These are phyloP conservation scores for Suillus spraguei DNA, from an alignment of 768 basidiomycete genomes.

Conservation along the genomic window DNA sequence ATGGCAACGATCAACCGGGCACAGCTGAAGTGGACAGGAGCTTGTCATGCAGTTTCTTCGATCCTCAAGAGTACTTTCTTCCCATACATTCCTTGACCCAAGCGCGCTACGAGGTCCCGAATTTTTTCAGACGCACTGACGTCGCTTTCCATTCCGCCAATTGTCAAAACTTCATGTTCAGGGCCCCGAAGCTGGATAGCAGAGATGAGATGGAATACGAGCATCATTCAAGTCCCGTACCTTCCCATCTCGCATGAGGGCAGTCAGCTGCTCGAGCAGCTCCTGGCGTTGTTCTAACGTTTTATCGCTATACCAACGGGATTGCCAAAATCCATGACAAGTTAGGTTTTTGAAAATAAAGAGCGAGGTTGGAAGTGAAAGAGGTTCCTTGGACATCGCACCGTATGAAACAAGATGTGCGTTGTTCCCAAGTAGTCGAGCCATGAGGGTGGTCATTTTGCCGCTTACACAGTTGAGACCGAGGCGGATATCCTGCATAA, in stretches of 20 bases:
- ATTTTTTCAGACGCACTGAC: constrained; percentile 37
- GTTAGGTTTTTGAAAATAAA: constrained; percentile 88
- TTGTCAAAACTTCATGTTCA: constrained; percentile 65
- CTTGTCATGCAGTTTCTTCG: constrained; percentile 26
- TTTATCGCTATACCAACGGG: constrained; percentile 62
- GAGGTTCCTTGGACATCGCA: constrained; percentile 85
- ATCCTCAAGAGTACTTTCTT: constrained; percentile 52
- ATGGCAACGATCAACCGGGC: not conserved
- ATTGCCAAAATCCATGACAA: constrained; percentile 80
- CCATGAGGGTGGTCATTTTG: constrained; percentile 67
- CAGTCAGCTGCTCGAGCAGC: constrained; percentile 52
- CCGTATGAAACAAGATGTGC: constrained; percentile 86
- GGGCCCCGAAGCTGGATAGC: constrained; percentile 63
- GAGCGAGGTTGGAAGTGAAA: constrained; percentile 73
- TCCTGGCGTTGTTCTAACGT: constrained; percentile 48
- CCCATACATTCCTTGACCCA: constrained; percentile 42
- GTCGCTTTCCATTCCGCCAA: constrained; percentile 45
- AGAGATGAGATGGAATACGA: constrained; percentile 11
- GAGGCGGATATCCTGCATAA: constrained; percentile 41
- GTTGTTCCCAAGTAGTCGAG: constrained; percentile 62
- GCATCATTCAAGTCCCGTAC: constrained; percentile 32
- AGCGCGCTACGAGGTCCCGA: constrained; percentile 33
- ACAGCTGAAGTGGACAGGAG: not conserved
- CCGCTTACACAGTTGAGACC: constrained; percentile 68
- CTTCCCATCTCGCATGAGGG: constrained; percentile 57